Evolutionary conservation across 2,329 filamentous ascomycete species (phyloP), one percentile per base, ranked within the genome.

Genomic region (Colletotrichum acutatum): DNA sequence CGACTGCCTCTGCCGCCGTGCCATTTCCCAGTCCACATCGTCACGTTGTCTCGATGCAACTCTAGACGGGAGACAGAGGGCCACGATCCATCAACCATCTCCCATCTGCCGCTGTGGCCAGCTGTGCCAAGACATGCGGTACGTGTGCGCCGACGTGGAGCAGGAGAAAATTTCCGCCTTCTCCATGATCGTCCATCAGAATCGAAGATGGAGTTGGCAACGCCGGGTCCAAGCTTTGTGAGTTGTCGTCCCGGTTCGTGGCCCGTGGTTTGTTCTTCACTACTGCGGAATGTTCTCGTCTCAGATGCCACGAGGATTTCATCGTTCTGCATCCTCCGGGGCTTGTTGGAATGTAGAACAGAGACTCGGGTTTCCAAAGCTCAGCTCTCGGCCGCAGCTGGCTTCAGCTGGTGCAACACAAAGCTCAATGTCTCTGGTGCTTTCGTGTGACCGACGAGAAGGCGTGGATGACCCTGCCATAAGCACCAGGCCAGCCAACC

Each of bases 181-280:
- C 66, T 68, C 59, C 64, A 71, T 71, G 65, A 63, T 72, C 32
- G 66, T 46, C 69, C 30, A 26, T 53, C 37, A n/a, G 49, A 49
- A 72, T 61, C 54, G 54, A 19, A 65, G 46, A 65, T 70, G 60
- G 34, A 37, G 28, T 12, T 61, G 42, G 66, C 26, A n/a, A 32
- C 28, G 9, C 24, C 12, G 49, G 28, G 60, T 52, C 59, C 56
- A 57, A 56, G 69, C 69, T 64, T 22, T 49, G 63, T 24, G 46
- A 46, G 56, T 68, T 52, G 16, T 26, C 54, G 30, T 59, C 19
- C 56, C n/a, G 9, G 19, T 59, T 14, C n/a, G 16, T n/a, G 19
- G 28, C 16, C 30, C 30, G 56, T 60, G n/a, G 46, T 57, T n/a
- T 54, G n/a, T n/a, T 57, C 52, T 49, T 49, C 46, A 26, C 12